Conservation (phyloP, 208 protist genomes). For the Crithidia thermophila region DNA sequence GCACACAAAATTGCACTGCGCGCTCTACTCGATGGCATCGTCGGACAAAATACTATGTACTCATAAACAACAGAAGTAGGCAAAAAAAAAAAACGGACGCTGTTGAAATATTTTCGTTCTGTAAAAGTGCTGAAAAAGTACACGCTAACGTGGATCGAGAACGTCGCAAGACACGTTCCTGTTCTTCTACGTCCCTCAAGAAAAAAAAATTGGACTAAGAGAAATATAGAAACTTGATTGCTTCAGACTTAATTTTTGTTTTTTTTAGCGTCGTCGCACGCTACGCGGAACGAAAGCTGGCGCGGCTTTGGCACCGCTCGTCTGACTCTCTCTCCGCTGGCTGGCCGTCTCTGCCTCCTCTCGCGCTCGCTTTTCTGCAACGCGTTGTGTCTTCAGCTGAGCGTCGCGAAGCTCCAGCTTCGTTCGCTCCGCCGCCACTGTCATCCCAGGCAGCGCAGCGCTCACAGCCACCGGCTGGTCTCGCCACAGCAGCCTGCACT, state of each 20-base stretch:
- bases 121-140: too few species aligned
- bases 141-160: too few species aligned
- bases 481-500: conserved; percentile 28
- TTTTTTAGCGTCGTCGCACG: conserved; percentile 38
- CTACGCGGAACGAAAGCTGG: conserved; percentile 61
- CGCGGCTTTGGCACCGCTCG: not conserved
- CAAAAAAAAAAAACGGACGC: too few species aligned
- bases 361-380: conserved; percentile 28
- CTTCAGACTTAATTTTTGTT: not conserved
- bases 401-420: conserved; percentile 68
- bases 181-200: too few species aligned
- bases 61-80: too few species aligned
- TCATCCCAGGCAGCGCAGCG: conserved; percentile 47
- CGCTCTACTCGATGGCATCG: too few species aligned
- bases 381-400: conserved; percentile 25
- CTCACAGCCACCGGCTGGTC: conserved; percentile 54
- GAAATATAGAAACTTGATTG: too few species aligned
- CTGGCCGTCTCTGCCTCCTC: conserved; percentile 4
- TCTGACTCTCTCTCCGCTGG: not conserved
- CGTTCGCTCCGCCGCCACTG: conserved; percentile 43
- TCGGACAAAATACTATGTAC: too few species aligned
- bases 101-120: too few species aligned
- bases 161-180: too few species aligned
- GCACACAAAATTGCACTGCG: too few species aligned
- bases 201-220: too few species aligned